Evolutionary conservation across 805 yeast species (phyloP), one percentile per base, ranked within the genome.

Genomic region (Komagataella kurtzmanii): DNA sequence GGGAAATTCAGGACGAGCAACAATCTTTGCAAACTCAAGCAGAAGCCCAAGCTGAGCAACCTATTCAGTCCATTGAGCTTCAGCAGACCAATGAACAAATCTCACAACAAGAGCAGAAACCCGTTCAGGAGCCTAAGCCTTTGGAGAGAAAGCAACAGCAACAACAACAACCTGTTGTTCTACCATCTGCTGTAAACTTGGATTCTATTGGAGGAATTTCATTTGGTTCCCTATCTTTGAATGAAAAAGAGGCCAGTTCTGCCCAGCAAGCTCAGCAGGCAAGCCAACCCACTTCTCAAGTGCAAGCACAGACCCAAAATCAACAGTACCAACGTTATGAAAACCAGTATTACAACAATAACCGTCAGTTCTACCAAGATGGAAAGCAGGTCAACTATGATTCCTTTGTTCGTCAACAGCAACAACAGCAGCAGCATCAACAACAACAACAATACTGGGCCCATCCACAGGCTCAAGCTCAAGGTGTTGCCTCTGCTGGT

Each of bases 221-320:
- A 6, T 76, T 77, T 54, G 81, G 81, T 48, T 76, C 80, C 2
- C 70, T 76, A 66, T 62, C 76, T 3, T 63, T 79, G 56, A 67
- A 71, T 51, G 77, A 76, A 46, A 76, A 73, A 49, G 71, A 70
- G 53, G 60, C 65, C 46, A 57, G 60, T 24, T 56, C 55, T 17
- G 54, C 53, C 12, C 56, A 56, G 24, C 60, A 57, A 55, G 57
- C 59, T 54, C 59, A 59, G 55, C 51, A 55, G 50, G 57, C 55
- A n/a, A 58, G 19, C 14, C 56, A 53, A 50, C 40, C 40, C 14
- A 30, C 40, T 30, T 30, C 40, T 8, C 40, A 30, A 30, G 40
- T 30, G 40, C 55, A 50, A 23, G 52, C 49, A 48, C 57, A 17
- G 24, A 51, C 40, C 45, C 57, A 49, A 52, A 56, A 40, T 48